Evolutionary conservation across 768 basidiomycete genomes (phyloP).

Genomic region (Pulveroboletus sp.): DNA sequence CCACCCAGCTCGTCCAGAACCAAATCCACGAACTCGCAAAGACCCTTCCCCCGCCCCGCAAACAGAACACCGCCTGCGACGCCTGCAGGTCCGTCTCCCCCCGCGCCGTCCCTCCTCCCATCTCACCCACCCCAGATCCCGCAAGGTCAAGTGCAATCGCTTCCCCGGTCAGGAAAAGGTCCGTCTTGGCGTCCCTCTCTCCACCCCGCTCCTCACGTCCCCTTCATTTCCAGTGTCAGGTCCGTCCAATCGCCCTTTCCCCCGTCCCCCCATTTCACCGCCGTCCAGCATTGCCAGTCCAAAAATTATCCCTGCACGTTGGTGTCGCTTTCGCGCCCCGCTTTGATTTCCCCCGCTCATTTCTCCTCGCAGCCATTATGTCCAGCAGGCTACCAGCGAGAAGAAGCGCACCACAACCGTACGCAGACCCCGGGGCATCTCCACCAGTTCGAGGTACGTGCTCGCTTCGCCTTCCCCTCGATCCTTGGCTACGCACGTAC

Average conservation of each 20-base stretch:
- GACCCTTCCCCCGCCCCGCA: slow-evolving; percentile 77
- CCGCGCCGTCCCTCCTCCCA: neutral
- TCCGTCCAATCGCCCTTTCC: slow-evolving; percentile 29
- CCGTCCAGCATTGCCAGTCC: slow-evolving; percentile 66
- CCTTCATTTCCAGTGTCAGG: slow-evolving; percentile 55
- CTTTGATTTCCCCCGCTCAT: slow-evolving; percentile 17
- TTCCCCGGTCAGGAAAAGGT: slow-evolving; percentile 82
- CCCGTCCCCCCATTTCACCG: slow-evolving; percentile 7
- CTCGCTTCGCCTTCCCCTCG: neutral
- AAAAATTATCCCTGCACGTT: slow-evolving; percentile 94
- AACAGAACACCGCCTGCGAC: slow-evolving; percentile 93
- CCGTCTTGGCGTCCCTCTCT: slow-evolving; percentile 20
- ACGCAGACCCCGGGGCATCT: slow-evolving; percentile 65
- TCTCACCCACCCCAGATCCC: slow-evolving; percentile 43
- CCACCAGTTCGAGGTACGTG: slow-evolving; percentile 44
- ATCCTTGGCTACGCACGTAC: slow-evolving; percentile 22
- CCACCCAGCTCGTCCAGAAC: slow-evolving; percentile 67
- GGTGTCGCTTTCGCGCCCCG: slow-evolving; percentile 32
- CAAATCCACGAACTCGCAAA: slow-evolving; percentile 80
- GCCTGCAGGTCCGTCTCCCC: slow-evolving; percentile 63
- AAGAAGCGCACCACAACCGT: slow-evolving; percentile 62
- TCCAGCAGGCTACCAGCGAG: slow-evolving; percentile 82
- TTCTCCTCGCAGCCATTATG: slow-evolving; percentile 52
- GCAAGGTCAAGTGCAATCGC: slow-evolving; percentile 88
- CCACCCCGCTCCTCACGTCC: slow-evolving; percentile 8